Evolutionary conservation across 1,139 yeast species (phyloP), one percentile per base, ranked within the genome.

Genomic region (Pichia sp.): DNA sequence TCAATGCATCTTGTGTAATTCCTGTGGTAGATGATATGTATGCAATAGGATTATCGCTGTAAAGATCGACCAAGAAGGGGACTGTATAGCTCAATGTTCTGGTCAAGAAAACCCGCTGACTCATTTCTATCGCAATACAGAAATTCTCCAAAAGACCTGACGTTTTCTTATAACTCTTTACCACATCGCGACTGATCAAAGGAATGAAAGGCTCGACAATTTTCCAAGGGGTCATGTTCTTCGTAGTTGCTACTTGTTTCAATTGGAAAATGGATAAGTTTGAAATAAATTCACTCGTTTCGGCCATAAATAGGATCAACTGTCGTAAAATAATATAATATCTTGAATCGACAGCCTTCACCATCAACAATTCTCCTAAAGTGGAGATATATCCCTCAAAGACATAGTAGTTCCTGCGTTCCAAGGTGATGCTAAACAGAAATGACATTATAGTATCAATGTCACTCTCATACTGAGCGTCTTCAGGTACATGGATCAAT

Each of bases 181-280:
- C 77, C 13, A 85, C 66, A 32, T 72, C 68, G 35, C 77, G 72
- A 28, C 91, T 72, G n/a, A 87, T 65, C 34, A 82, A 71, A 1
- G 93, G 84, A 52, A 91, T 68, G 46, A 76, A 83, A 0, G 96
- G 95, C 4, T 86, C 73, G 24, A 87, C 61, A 14, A 91, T 58
- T 51, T 82, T 84, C 62, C 79, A 77, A 0, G 86, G 78, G 2
- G 83, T 70, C 22, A 73, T 54, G 4, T 52, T 47, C 42, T 61
- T 62, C 5, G 62, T 51, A 9, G 50, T 30, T 1, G 78, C 69
- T 11, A 78, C 66, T 18, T 64, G 58, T 16, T 69, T 56, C 16
- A 83, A 56, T 35, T 75, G 74, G 49, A 72, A 74, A 45, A 75
- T 74, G 0, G 84, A 85, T 35, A 79, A 60, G 33, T 83, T 74